Conservation (phyloP, 2,329 filamentous ascomycete species). For the Cercospora beticola region DNA sequence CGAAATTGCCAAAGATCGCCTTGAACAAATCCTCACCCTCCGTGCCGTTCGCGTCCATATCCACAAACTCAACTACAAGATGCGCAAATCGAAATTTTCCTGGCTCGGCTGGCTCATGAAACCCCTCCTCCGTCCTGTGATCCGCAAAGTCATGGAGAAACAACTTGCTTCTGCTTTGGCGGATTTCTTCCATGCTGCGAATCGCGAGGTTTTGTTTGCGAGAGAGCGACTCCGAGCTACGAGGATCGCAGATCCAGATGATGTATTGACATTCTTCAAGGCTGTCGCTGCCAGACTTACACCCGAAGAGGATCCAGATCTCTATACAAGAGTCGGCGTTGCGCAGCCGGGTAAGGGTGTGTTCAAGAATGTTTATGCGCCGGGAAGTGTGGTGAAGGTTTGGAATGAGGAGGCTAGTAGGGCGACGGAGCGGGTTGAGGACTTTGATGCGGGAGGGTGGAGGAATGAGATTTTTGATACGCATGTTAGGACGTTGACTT, state of each 20-base stretch:
- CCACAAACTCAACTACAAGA: slow-evolving; percentile 79
- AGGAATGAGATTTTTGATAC: slow-evolving; percentile 76
- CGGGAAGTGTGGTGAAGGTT: slow-evolving; percentile 83
- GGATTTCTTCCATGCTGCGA: slow-evolving; percentile 68
- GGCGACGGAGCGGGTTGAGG: slow-evolving; percentile 72
- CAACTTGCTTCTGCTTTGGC: slow-evolving; percentile 72
- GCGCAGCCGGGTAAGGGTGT: slow-evolving; percentile 60
- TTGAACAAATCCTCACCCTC: slow-evolving; percentile 80
- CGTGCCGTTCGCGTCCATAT: slow-evolving; percentile 75
- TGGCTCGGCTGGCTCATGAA: slow-evolving; percentile 81
- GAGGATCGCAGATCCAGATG: slow-evolving; percentile 75
- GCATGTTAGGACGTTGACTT: slow-evolving; percentile 32
- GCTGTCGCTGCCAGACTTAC: slow-evolving; percentile 75
- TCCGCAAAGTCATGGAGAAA: slow-evolving; percentile 75
- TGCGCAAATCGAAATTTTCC: slow-evolving; percentile 72
- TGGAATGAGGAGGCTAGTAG: slow-evolving; percentile 77
- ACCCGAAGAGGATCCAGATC: slow-evolving; percentile 70
- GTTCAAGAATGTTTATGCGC: slow-evolving; percentile 83
- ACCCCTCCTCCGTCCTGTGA: slow-evolving; percentile 75
- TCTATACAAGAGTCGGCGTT: slow-evolving; percentile 72
- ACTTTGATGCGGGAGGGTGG: slow-evolving; percentile 72
- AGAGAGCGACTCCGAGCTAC: slow-evolving; percentile 83
- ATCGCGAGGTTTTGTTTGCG: slow-evolving; percentile 83
- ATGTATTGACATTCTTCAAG: slow-evolving; percentile 77
- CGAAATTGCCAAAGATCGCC: slow-evolving; percentile 72